Conservation (phyloP, 2,329 filamentous ascomycete species). For the Trichoderma simmonsii region DNA sequence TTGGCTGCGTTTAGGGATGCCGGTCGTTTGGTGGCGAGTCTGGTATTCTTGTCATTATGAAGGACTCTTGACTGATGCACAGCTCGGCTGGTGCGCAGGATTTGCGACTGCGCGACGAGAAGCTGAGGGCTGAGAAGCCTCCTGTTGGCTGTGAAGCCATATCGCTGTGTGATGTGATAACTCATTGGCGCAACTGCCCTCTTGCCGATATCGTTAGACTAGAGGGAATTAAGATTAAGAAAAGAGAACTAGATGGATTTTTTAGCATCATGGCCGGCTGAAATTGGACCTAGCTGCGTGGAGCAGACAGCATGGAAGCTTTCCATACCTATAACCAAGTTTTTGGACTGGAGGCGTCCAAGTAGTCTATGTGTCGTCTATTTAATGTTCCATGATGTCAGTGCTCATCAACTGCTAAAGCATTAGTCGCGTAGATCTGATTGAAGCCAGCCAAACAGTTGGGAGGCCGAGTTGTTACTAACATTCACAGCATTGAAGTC, state of each 20-base stretch:
- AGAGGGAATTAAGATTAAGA: background rate
- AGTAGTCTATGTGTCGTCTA: background rate
- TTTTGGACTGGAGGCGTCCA: background rate
- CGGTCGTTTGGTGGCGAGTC: conserved; percentile 26
- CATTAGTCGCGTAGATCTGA: background rate
- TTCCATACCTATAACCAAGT: background rate
- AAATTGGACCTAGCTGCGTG: background rate
- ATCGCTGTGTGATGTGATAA: conserved; percentile 32
- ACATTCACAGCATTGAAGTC: background rate
- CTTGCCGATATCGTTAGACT: background rate
- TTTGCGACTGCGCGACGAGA: conserved; percentile 6
- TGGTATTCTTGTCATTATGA: conserved; percentile 23
- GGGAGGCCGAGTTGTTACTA: background rate
- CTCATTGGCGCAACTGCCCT: conserved; percentile 29
- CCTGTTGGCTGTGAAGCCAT: conserved; percentile 26
- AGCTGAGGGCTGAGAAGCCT: conserved; percentile 17
- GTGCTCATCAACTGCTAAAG: conserved; percentile 3
- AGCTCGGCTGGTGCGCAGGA: conserved; percentile 19
- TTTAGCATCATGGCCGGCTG: background rate
- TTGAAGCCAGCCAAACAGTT: background rate
- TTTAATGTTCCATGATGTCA: background rate
- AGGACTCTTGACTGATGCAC: conserved; percentile 24
- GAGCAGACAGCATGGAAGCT: background rate
- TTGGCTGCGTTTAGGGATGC: conserved; percentile 34
- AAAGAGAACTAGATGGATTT: background rate